Conservation (phyloP, 2,329 filamentous ascomycete genomes). For the Lachnellula occidentalis region DNA sequence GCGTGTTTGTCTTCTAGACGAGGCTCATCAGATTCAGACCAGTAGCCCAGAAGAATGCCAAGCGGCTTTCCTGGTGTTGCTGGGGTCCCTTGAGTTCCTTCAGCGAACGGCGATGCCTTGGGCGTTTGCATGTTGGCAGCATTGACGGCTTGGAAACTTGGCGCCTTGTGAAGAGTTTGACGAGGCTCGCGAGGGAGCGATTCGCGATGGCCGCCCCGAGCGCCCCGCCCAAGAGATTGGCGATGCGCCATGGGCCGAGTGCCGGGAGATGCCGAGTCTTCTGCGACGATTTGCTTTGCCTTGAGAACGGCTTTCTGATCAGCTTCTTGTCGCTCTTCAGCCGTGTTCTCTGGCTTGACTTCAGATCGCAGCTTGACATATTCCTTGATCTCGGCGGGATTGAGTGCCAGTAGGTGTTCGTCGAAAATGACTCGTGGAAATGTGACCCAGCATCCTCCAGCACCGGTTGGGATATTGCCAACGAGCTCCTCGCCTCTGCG, state of each 20-base stretch:
- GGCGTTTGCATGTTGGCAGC: slow-evolving; percentile 20
- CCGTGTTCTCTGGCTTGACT: slow-evolving; percentile 15
- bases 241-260: slow-evolving; percentile 22
- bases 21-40: slow-evolving; percentile 48
- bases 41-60: slow-evolving; percentile 47
- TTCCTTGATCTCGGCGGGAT: slow-evolving; percentile 55
- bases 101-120: slow-evolving; percentile 20
- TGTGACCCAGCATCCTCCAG: slow-evolving; percentile 59
- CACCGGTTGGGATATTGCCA: slow-evolving; percentile 46
- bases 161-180: slow-evolving; percentile 21
- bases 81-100: slow-evolving; percentile 3
- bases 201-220: slow-evolving; percentile 15
- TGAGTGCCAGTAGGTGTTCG: slow-evolving; percentile 48
- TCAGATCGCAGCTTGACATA: slow-evolving; percentile 52
- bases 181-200: slow-evolving; percentile 16
- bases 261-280: slow-evolving; percentile 16
- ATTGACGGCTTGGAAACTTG: slow-evolving; percentile 27
- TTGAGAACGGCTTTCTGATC: slow-evolving; percentile 21
- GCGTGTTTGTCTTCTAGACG: slow-evolving; percentile 51
- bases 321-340: slow-evolving; percentile 19
- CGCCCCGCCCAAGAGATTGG: slow-evolving; percentile 11
- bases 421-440: slow-evolving; percentile 57
- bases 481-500: slow-evolving; percentile 42
- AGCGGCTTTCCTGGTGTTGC: slow-evolving; percentile 8
- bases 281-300: slow-evolving; percentile 22